phyloP scores from a whole-genome alignment of 768 basidiomycete genomes.

The Lactifluus subvellereus region DNA sequence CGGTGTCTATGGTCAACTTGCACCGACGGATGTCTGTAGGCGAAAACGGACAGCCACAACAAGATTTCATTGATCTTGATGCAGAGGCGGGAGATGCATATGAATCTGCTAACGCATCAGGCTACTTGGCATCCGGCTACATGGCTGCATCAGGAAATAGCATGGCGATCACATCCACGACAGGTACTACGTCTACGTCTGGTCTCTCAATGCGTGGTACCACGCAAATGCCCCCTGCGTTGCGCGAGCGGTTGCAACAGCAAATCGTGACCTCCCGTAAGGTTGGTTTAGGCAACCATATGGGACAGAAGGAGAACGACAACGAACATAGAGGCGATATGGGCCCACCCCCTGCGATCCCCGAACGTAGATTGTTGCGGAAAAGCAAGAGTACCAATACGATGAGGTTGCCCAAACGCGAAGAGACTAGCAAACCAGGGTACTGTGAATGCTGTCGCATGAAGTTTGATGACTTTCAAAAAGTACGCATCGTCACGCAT shows the following conservation, averaged over 20 bases:
- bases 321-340: slow-evolving; percentile 41
- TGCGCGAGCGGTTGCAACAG: slow-evolving; percentile 53
- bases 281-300: slow-evolving; percentile 32
- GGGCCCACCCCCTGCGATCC: slow-evolving; percentile 64
- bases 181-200: slow-evolving; percentile 74
- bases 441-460: slow-evolving; percentile 95
- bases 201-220: slow-evolving; percentile 41
- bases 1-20: slow-evolving; percentile 73
- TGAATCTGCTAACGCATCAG: slow-evolving; percentile 63
- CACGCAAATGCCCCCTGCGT: slow-evolving; percentile 43
- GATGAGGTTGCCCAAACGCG: slow-evolving; percentile 64
- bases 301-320: slow-evolving; percentile 29
- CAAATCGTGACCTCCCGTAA: slow-evolving; percentile 66
- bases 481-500: slow-evolving; percentile 43
- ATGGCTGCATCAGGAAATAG: slow-evolving; percentile 95
- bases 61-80: slow-evolving; percentile 41
- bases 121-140: slow-evolving; percentile 64
- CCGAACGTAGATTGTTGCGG: slow-evolving; percentile 48
- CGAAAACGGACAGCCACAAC: slow-evolving; percentile 33
- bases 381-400: slow-evolving; percentile 83
- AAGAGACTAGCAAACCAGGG: slow-evolving; percentile 86
- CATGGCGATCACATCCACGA: slow-evolving; percentile 85
- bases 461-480: slow-evolving; percentile 84
- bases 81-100: slow-evolving; percentile 33
- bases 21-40: slow-evolving; percentile 45